A percentile compares a stretch with the other conserved stretches of the same genome.
These are phyloP conservation scores for Colletotrichum neosansevieriae DNA, from an alignment of 2,329 filamentous ascomycete species.

Conservation along the genomic window DNA sequence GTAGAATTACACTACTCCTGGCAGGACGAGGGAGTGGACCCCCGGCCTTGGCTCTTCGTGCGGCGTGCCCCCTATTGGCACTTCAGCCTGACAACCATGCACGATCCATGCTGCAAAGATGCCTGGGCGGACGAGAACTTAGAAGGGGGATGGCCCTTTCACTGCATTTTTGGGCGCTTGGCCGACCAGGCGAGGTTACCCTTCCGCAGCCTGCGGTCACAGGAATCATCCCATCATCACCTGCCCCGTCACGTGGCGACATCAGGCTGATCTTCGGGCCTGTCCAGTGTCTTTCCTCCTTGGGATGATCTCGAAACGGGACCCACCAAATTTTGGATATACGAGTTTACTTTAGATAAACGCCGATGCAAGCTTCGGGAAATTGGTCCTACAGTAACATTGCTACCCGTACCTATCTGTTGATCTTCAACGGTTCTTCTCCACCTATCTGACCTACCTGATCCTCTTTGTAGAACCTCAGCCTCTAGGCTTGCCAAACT, in stretches of 20 bases:
- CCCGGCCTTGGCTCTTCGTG: neutral
- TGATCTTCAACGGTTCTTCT: conserved; percentile 30
- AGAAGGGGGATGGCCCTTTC: conserved; percentile 17
- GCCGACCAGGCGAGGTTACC: neutral
- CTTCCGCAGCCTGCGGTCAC: too few species aligned
- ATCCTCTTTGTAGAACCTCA: conserved; percentile 15
- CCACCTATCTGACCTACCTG: conserved; percentile 18
- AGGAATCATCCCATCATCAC: conserved; percentile 5
- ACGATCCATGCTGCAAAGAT: conserved; percentile 27
- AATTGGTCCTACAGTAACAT: conserved; percentile 31
- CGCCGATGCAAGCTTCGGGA: conserved; percentile 38
- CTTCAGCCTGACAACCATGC: conserved; percentile 23
- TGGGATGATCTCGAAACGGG: conserved; percentile 39
- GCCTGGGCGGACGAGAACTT: conserved; percentile 23
- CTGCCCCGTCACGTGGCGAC: conserved; percentile 28
- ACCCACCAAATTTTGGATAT: conserved; percentile 30
- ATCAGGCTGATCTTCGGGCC: conserved; percentile 22
- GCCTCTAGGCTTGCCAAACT: neutral
- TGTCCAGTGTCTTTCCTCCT: conserved; percentile 22
- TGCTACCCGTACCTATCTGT: conserved; percentile 22
- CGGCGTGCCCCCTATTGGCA: conserved; percentile 21
- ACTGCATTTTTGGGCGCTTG: conserved; percentile 39
- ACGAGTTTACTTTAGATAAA: neutral
- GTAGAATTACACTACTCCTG: conserved; percentile 31
- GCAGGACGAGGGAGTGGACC: conserved; percentile 32